A percentile compares a stretch with the other conserved stretches of the same genome.
Evolutionary conservation across 2,329 filamentous ascomycete genomes (phyloP).

Genomic region (Monilinia fructicola): DNA sequence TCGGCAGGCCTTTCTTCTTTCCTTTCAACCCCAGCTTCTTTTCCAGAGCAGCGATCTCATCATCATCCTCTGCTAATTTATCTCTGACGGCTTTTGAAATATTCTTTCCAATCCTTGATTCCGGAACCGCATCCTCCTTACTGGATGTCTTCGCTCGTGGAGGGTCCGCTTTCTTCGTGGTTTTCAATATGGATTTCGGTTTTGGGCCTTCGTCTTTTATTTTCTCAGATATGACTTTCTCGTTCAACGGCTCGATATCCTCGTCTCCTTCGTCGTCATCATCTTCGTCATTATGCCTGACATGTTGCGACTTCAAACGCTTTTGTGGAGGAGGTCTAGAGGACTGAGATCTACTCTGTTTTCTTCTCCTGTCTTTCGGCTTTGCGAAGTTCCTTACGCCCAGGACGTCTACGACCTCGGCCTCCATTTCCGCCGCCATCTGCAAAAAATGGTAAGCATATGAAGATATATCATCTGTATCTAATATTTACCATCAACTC

Average conservation of each 20-base stretch:
- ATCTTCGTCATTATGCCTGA: conserved; percentile 7
- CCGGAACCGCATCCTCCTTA: conserved; percentile 1
- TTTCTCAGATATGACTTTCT: conserved; percentile 16
- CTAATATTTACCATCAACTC: conserved; percentile 37
- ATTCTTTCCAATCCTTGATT: conserved; percentile 24
- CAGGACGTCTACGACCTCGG: conserved; percentile 28
- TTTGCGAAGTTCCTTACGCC: conserved; percentile 41
- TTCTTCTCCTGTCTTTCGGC: conserved; percentile 39
- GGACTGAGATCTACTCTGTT: conserved; percentile 28
- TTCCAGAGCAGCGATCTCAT: conserved; percentile 83
- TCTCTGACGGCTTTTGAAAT: conserved; percentile 50
- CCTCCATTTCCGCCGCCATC: conserved; percentile 27
- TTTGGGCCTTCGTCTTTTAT: conserved; percentile 22
- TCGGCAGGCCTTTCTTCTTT: conserved; percentile 66
- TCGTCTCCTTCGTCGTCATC: conserved; percentile 19
- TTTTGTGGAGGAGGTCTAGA: conserved; percentile 36
- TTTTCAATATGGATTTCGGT: conserved; percentile 39
- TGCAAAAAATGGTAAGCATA: conserved; percentile 18
- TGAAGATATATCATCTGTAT: not conserved
- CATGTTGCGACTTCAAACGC: conserved; percentile 32
- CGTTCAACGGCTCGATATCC: conserved; percentile 2
- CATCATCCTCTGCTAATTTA: conserved; percentile 76
- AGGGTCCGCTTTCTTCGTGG: conserved; percentile 32
- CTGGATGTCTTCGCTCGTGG: not conserved
- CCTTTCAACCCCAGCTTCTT: conserved; percentile 79